Percentiles rank a stretch among this genome's conserved stretches.
These are phyloP conservation scores for Ustilago cynodontis DNA, from an alignment of 1,284 basidiomycete species.

Conservation along the genomic window DNA sequence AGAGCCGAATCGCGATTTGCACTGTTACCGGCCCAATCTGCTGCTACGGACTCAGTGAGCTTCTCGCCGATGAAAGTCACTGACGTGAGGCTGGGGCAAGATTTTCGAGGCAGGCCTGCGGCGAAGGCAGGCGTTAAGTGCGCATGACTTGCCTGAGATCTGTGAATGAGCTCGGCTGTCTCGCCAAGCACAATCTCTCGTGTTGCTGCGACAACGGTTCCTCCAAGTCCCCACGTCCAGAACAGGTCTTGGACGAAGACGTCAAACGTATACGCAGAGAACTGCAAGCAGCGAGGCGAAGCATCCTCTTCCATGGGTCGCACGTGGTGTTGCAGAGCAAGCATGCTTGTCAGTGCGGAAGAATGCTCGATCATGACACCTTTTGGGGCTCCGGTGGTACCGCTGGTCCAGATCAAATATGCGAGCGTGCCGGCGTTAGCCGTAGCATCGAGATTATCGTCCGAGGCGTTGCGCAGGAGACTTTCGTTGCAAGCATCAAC, in stretches of 20 bases:
- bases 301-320: background rate
- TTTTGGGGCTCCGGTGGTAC: slow-evolving; percentile 62
- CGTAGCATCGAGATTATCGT: background rate
- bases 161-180: slow-evolving; percentile 18
- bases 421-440: slow-evolving; percentile 30
- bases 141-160: slow-evolving; percentile 27
- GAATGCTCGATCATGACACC: slow-evolving; percentile 45
- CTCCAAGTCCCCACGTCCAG: slow-evolving; percentile 45
- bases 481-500: too few relatives aligned
- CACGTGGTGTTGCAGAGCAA: slow-evolving; percentile 32
- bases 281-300: slow-evolving; percentile 33
- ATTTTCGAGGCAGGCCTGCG: slow-evolving; percentile 43
- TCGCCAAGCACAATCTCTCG: slow-evolving; percentile 25
- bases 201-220: slow-evolving; percentile 32
- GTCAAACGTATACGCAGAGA: slow-evolving; percentile 50
- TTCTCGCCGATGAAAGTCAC: slow-evolving; percentile 64
- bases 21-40: slow-evolving; percentile 40
- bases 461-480: too few relatives aligned
- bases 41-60: slow-evolving; percentile 58
- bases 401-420: slow-evolving; percentile 65
- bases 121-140: slow-evolving; percentile 62
- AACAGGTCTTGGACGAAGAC: slow-evolving; percentile 48
- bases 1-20: slow-evolving; percentile 2
- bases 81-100: slow-evolving; percentile 42
- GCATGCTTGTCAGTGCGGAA: slow-evolving; percentile 33